Evolutionary conservation across 2,329 filamentous ascomycete genomes (phyloP).

Genomic region (Nigrospora osmanthi): DNA sequence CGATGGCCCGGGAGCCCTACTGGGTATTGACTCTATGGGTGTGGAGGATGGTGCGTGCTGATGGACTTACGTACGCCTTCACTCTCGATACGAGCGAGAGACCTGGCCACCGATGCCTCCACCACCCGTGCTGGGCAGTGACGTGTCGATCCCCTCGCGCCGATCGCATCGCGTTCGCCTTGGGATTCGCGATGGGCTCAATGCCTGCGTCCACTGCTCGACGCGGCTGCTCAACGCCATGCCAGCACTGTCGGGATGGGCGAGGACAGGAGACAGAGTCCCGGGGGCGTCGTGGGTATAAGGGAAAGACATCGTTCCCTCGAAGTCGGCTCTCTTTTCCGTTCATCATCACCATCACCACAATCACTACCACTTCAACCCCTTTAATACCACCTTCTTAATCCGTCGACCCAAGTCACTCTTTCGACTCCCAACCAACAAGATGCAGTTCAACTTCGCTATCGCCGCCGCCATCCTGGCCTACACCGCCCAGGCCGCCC

Average conservation of each 20-base stretch:
- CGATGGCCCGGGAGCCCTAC: no score
- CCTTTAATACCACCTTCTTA: not conserved
- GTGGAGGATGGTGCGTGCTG: not conserved
- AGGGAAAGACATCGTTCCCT: not conserved
- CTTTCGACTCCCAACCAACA: not conserved
- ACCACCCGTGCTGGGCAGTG: not conserved
- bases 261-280: not conserved
- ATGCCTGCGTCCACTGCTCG: not conserved
- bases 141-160: not conserved
- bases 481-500: not conserved
- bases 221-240: not conserved
- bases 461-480: not conserved
- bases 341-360: not conserved
- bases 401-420: not conserved
- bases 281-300: not conserved
- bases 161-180: not conserved
- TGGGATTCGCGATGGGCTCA: not conserved
- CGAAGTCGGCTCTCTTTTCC: not conserved
- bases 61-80: not conserved
- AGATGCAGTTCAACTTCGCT: not conserved
- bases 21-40: not conserved
- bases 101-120: not conserved
- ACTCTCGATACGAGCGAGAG: not conserved
- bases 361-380: not conserved
- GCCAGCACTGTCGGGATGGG: not conserved